phyloP scores from a whole-genome alignment of 1,284 basidiomycete genomes.

The Trametes hirsuta region DNA sequence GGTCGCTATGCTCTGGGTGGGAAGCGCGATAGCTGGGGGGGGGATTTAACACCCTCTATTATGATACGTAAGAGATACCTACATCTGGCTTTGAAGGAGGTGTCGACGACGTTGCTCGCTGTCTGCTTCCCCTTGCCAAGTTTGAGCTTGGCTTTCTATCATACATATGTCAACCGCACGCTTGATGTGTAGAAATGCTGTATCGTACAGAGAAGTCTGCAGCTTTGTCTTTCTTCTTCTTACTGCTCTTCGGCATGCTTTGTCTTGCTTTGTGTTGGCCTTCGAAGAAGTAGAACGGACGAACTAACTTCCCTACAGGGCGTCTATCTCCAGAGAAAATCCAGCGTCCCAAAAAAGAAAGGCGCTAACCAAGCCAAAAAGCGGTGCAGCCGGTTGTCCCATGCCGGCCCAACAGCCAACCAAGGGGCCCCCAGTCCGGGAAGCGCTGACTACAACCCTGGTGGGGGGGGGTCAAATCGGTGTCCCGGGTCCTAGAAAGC shows the following conservation, averaged over 20 bases:
- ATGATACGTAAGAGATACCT: conserved; percentile 26
- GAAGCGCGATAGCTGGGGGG: conserved; percentile 84
- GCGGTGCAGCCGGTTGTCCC: too few relatives aligned
- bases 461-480: too few relatives aligned
- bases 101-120: conserved; percentile 88
- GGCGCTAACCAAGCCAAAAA: background rate
- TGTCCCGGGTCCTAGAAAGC: too few relatives aligned
- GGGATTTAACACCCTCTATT: background rate
- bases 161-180: background rate
- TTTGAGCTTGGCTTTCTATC: conserved; percentile 93
- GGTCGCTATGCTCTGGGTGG: conserved; percentile 75
- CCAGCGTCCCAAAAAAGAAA: background rate
- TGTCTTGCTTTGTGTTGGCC: background rate
- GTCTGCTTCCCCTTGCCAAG: conserved; percentile 92
- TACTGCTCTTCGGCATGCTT: conserved; percentile 83
- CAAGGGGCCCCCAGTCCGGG: too few relatives aligned
- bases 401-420: too few relatives aligned
- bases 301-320: background rate
- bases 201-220: conserved; percentile 82
- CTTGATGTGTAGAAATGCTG: background rate
- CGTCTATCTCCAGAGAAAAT: background rate
- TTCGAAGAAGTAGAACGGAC: background rate
- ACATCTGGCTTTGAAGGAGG: conserved; percentile 95
- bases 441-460: too few relatives aligned
- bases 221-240: conserved; percentile 84